phyloP scores from a whole-genome alignment of 345 rosid species.

The Eucalyptus regnans region DNA sequence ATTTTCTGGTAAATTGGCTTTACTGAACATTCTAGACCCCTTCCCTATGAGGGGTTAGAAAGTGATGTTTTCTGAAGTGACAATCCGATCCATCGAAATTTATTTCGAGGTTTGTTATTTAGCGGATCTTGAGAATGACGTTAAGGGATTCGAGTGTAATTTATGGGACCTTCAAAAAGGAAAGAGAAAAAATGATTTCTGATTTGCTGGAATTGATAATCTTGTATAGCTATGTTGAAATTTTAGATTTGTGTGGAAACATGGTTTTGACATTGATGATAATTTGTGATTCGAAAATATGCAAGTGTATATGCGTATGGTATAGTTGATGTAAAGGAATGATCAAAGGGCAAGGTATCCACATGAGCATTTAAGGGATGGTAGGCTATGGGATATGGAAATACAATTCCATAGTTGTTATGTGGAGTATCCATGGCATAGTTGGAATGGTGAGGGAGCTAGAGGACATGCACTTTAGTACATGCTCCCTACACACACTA shows the following conservation, averaged over 20 bases:
- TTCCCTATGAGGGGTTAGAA: not conserved
- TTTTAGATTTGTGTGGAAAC: too few relatives aligned
- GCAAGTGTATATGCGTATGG: not conserved
- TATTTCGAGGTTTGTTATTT: not conserved
- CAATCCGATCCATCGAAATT: not conserved
- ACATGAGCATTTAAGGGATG: not conserved
- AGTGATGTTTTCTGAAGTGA: not conserved
- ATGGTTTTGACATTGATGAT: not conserved
- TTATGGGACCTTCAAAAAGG: not conserved
- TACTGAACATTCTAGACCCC: not conserved
- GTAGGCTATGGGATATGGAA: not conserved
- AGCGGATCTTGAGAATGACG: not conserved
- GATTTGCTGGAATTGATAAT: not conserved
- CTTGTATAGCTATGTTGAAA: not conserved
- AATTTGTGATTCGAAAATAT: accelerated
- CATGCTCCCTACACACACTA: not conserved
- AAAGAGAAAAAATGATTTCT: not conserved
- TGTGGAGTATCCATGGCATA: not conserved
- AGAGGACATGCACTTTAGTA: not conserved
- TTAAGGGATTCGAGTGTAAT: not conserved
- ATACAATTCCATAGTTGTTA: not conserved
- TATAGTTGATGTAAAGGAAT: not conserved
- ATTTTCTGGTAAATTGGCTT: not conserved
- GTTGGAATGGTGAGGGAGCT: not conserved
- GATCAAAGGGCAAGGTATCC: not conserved